Evolutionary conservation across 2,329 filamentous ascomycete genomes (phyloP).

Genomic region (Aureobasidium sp.): DNA sequence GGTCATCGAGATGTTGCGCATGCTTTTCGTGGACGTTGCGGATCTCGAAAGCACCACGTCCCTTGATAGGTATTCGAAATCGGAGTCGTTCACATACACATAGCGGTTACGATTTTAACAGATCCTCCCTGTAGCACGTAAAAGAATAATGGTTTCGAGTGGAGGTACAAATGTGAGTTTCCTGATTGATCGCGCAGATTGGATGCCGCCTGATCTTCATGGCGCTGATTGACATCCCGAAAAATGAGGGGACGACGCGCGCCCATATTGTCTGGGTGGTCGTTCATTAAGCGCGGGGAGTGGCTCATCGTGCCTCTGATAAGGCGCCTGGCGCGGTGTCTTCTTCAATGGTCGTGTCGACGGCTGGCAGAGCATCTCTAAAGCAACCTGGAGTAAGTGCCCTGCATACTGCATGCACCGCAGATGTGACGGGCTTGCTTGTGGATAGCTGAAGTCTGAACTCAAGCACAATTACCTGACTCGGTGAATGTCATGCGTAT

Average conservation of each 20-base stretch:
- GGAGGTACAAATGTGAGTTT: not conserved
- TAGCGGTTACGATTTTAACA: not conserved
- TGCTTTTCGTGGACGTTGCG: not conserved
- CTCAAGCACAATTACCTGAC: constrained; percentile 1
- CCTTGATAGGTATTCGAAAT: not conserved
- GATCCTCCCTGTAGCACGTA: not conserved
- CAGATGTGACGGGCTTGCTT: constrained; percentile 1
- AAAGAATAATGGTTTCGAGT: not conserved
- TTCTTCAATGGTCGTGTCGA: not conserved
- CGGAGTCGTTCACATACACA: not conserved
- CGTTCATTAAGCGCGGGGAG: not conserved
- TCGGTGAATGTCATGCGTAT: not conserved
- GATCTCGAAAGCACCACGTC: not conserved
- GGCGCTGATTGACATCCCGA: not conserved
- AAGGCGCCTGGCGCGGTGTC: not conserved
- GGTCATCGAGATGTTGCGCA: not conserved
- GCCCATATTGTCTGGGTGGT: not conserved
- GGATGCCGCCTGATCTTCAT: not conserved
- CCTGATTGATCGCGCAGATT: not conserved
- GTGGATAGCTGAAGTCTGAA: constrained; percentile 1
- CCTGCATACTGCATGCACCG: constrained; percentile 12
- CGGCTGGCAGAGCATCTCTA: not conserved
- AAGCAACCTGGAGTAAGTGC: not conserved
- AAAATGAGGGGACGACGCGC: not conserved
- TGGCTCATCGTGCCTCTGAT: not conserved